Conservation (phyloP, 768 basidiomycete genomes). For the Dictyophora rubrovolvata region DNA sequence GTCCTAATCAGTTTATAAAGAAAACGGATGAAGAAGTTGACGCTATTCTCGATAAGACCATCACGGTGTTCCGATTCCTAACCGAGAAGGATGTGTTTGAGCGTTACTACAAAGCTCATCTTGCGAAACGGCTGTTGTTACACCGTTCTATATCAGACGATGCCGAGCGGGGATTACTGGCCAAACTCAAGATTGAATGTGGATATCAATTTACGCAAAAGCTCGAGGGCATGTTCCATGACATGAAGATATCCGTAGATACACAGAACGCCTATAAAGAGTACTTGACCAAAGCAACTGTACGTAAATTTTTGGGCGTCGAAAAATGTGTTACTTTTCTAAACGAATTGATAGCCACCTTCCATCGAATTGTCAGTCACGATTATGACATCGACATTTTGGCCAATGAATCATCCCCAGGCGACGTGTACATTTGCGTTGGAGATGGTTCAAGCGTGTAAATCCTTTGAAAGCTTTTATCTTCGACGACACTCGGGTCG, state of each 20-base stretch:
- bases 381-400: conserved; percentile 94
- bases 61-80: conserved; percentile 89
- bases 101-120: conserved; percentile 92
- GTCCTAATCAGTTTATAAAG: conserved; percentile 28
- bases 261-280: conserved; percentile 64
- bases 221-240: conserved; percentile 97
- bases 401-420: conserved; percentile 72
- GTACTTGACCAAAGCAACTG: conserved; percentile 45
- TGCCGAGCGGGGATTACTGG: conserved; percentile 93
- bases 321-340: not conserved
- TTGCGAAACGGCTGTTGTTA: conserved; percentile 83
- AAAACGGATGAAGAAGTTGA: conserved; percentile 95
- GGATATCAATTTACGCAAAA: conserved; percentile 97
- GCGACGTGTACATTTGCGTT: conserved; percentile 58
- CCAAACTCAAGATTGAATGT: conserved; percentile 93
- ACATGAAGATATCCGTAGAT: conserved; percentile 84
- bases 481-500: conserved; percentile 82
- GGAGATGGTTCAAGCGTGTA: conserved; percentile 50
- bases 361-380: conserved; percentile 76
- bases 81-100: conserved; percentile 97
- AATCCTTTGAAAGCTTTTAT: conserved; percentile 85
- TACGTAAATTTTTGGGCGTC: conserved; percentile 27
- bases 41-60: conserved; percentile 83
- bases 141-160: conserved; percentile 92
- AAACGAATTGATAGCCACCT: conserved; percentile 39